Evolutionary conservation across 2,329 filamentous ascomycete species (phyloP), one percentile per base, ranked within the genome.

Genomic region (Trichoderma lentiforme): DNA sequence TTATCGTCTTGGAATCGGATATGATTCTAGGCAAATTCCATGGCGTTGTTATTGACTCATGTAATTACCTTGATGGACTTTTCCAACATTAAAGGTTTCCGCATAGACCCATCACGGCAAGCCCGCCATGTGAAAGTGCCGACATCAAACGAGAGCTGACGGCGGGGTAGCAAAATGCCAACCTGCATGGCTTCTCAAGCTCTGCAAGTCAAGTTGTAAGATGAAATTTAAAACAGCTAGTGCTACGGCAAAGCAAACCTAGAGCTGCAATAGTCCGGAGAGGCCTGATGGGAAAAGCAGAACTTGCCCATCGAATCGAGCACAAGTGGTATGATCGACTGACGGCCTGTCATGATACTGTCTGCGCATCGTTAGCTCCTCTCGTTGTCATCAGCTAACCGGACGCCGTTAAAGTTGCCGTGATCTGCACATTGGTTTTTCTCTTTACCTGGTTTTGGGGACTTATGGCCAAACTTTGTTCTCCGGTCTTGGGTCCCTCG

Each of bases 291-390:
- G 56, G 36, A 51, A 69, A 61, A 7, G 39, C 39, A 18, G 43
- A 21, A n/a, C 14, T 58, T 58, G 18, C 15, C 53, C 62, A 64
- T 64, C 11, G 21, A 34, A 9, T 9, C 32, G 12, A 34, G 28
- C 4, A 34, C 26, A n/a, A 51, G 66, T 70, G 66, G 66, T 58
- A 70, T 70, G 66, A 70, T 67, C 30, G 43, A 65, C 56, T 30
- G 56, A 51, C 56, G 39, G 12, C 11, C 11, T 21, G 56, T 28
- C 26, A 47, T 60, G 7, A 32, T 60, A 15, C 34, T 56, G 56
- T 30, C 24, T 51, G 62, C 39, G 24, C 47, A 67, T 67, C 34
- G 26, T 30, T 30, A 60, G 53, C 65, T 39, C 26, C 34, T 32
- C 28, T 28, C 24, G 36, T 43, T 28, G 26, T 43, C 18, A 51